phyloP scores from a whole-genome alignment of 176 grass and related monocot species.

The Elaeis guineensis region DNA sequence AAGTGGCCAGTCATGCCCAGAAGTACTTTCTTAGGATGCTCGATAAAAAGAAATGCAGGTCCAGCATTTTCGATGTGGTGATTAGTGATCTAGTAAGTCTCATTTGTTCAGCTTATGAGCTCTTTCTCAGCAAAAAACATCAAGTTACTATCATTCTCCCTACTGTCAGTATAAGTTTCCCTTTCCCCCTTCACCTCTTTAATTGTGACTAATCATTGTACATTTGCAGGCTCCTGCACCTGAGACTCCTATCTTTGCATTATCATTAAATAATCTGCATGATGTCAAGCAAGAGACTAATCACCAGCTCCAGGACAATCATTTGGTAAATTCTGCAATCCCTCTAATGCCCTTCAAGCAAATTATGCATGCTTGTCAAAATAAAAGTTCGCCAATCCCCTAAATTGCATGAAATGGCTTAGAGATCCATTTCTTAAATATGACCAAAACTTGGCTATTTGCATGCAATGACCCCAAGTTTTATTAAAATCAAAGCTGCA shows the following conservation, averaged over 20 bases:
- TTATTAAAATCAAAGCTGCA: no score
- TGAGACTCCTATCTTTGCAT: conserved; percentile 31
- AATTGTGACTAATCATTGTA: not conserved
- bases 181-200: no score
- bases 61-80: no score
- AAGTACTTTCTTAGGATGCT: conserved; percentile 56
- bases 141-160: conserved; percentile 14
- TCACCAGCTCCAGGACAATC: conserved; percentile 4
- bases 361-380: no score
- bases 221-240: conserved; percentile 33
- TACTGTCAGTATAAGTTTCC: not conserved
- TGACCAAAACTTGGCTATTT: no score
- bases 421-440: no score
- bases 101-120: conserved; percentile 14
- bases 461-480: no score
- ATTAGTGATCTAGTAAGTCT: conserved; percentile 27
- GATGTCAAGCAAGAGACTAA: conserved; percentile 32
- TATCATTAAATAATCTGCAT: conserved; percentile 34
- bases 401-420: no score
- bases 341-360: no score
- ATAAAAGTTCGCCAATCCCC: no score
- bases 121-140: not conserved
- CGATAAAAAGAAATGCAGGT: no score
- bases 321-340: no score
- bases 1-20: conserved; percentile 73